Conservation (phyloP, 2,329 filamentous ascomycete genomes). For the Lachnellula suecica region DNA sequence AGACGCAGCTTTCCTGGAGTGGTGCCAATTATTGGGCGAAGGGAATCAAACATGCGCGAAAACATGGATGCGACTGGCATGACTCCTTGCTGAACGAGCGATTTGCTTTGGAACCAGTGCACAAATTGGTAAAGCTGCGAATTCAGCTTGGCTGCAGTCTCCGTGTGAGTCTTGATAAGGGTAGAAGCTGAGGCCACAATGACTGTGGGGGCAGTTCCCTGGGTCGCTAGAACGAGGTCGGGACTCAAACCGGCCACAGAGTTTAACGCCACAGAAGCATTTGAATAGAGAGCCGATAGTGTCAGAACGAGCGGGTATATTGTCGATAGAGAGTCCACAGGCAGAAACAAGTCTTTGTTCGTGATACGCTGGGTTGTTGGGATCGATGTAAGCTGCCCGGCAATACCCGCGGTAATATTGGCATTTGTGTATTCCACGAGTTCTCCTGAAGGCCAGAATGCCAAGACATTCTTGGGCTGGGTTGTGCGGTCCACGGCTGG, state of each 20-base stretch:
- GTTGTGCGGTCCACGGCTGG: constrained; percentile 58
- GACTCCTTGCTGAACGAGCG: constrained; percentile 67
- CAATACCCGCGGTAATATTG: constrained; percentile 86
- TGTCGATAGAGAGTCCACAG: constrained; percentile 77
- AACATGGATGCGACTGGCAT: constrained; percentile 68
- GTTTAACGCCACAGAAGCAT: constrained; percentile 83
- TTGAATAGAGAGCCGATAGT: constrained; percentile 79
- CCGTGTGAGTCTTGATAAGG: constrained; percentile 64
- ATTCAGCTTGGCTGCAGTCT: constrained; percentile 57
- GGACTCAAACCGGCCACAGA: constrained; percentile 76
- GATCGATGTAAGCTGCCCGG: constrained; percentile 73
- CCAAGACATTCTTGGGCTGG: constrained; percentile 55
- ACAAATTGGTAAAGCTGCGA: constrained; percentile 65
- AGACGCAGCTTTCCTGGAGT: constrained; percentile 75
- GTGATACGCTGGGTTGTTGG: constrained; percentile 73
- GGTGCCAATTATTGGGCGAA: constrained; percentile 58
- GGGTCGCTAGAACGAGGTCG: constrained; percentile 71
- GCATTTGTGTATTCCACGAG: constrained; percentile 79
- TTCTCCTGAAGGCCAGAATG: constrained; percentile 68
- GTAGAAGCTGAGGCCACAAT: constrained; percentile 76
- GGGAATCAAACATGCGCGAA: constrained; percentile 58
- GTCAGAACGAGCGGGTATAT: constrained; percentile 79
- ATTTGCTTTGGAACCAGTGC: constrained; percentile 70
- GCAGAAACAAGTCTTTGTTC: constrained; percentile 77
- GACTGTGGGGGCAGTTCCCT: constrained; percentile 76